phyloP scores from a whole-genome alignment of 768 basidiomycete species.

The Rubroboletus satanas region DNA sequence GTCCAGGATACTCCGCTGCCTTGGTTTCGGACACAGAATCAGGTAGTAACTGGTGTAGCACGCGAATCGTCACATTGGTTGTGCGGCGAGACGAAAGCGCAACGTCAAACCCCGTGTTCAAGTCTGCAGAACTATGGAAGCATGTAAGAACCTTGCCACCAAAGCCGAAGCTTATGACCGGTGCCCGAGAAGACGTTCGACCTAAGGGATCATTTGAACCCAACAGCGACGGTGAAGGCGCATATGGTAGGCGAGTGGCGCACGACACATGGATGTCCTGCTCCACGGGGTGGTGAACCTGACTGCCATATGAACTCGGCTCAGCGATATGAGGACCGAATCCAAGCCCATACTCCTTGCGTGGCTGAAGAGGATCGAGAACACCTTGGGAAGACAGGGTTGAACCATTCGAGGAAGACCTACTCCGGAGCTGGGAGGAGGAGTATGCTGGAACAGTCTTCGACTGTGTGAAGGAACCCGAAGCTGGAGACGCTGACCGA shows the following conservation, averaged over 20 bases:
- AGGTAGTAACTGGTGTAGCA: constrained; percentile 65
- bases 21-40: constrained; percentile 56
- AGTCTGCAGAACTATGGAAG: constrained; percentile 68
- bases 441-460: constrained; percentile 16
- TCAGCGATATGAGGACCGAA: constrained; percentile 17
- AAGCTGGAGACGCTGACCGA: constrained; percentile 22
- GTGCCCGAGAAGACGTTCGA: constrained; percentile 66
- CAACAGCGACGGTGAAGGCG: constrained; percentile 78
- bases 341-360: constrained; percentile 28
- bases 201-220: constrained; percentile 81
- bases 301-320: constrained; percentile 14
- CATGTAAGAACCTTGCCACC: constrained; percentile 89
- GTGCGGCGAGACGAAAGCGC: constrained; percentile 69
- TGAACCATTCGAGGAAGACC: constrained; percentile 47
- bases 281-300: constrained; percentile 15
- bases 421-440: constrained; percentile 29
- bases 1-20: constrained; percentile 73
- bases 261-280: constrained; percentile 30
- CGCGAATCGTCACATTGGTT: constrained; percentile 64
- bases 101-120: constrained; percentile 74
- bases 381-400: constrained; percentile 32
- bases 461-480: constrained; percentile 39
- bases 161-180: constrained; percentile 87
- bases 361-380: constrained; percentile 17
- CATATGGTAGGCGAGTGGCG: constrained; percentile 56